A percentile compares a stretch with the other conserved stretches of the same genome.
Evolutionary conservation across 2,329 filamentous ascomycete genomes (phyloP).

Genomic region (Fusarium devonianum): DNA sequence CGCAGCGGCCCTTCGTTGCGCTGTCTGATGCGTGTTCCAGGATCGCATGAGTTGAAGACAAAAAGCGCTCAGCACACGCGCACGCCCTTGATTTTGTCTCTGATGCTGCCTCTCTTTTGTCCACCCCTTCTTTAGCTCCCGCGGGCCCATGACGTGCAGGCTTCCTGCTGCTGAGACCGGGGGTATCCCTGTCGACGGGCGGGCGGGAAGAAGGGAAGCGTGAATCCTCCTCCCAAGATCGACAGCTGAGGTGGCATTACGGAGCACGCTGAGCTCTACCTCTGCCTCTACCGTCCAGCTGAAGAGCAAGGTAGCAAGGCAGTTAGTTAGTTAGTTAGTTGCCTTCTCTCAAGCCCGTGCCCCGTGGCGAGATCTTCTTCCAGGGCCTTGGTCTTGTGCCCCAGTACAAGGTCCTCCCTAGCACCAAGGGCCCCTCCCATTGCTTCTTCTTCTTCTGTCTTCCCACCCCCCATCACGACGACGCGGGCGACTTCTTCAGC

Average conservation of each 20-base stretch:
- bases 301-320: too few relatives aligned
- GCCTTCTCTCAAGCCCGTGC: not conserved
- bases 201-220: too few relatives aligned
- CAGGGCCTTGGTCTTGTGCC: not conserved
- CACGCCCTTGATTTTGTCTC: too few relatives aligned
- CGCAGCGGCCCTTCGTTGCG: not conserved
- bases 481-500: not conserved
- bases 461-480: too few relatives aligned
- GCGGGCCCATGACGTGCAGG: constrained; percentile 5
- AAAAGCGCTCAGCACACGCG: not conserved
- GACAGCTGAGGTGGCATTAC: not conserved
- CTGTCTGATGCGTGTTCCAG: not conserved
- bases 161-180: not conserved
- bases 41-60: not conserved
- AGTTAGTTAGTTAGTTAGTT: too few relatives aligned
- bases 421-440: not conserved
- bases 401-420: not conserved
- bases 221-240: too few relatives aligned
- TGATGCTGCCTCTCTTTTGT: too few relatives aligned
- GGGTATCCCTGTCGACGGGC: constrained; percentile 4
- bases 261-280: not conserved
- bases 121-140: too few relatives aligned
- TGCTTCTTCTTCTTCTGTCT: not conserved
- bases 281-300: too few relatives aligned
- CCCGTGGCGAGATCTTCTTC: not conserved